These are phyloP conservation scores for Wallacemonas sp. DNA, from an alignment of 208 protist genomes.

Conservation along the genomic window DNA sequence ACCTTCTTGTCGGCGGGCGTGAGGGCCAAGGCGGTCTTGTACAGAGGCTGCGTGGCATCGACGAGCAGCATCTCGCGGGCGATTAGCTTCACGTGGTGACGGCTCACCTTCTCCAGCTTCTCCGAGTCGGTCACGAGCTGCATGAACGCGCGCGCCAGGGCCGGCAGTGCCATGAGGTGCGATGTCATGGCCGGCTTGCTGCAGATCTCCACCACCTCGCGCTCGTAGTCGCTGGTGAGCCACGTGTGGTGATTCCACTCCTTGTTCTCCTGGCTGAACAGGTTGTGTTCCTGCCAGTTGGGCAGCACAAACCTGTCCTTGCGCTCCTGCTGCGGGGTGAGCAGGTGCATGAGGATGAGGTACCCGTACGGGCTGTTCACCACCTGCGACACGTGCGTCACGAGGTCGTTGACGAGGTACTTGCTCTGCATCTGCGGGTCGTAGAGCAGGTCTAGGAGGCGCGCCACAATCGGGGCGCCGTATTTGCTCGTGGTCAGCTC, in stretches of 20 bases:
- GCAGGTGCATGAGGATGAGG: conserved; percentile 83
- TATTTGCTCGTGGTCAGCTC: conserved; percentile 81
- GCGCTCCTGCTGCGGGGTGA: conserved; percentile 70
- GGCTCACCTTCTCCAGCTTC: conserved; percentile 47
- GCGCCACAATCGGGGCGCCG: conserved; percentile 80
- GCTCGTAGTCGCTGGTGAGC: conserved; percentile 71
- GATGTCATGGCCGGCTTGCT: conserved; percentile 73
- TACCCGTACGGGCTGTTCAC: conserved; percentile 88
- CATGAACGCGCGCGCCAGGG: conserved; percentile 62
- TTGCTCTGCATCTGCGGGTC: conserved; percentile 84
- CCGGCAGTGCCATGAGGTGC: conserved; percentile 69
- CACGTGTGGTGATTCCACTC: conserved; percentile 89
- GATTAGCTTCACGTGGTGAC: conserved; percentile 68
- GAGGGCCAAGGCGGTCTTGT: conserved; percentile 61
- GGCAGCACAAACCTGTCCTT: conserved; percentile 76
- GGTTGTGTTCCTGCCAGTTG: conserved; percentile 86
- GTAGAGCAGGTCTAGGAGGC: conserved; percentile 88
- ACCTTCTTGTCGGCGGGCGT: conserved; percentile 33
- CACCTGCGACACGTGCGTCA: conserved; percentile 62
- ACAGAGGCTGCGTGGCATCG: conserved; percentile 43
- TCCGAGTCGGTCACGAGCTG: conserved; percentile 33
- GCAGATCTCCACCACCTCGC: conserved; percentile 84
- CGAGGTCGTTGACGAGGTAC: conserved; percentile 75
- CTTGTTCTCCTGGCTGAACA: conserved; percentile 77
- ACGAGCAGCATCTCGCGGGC: conserved; percentile 80